These are phyloP conservation scores for Blakeslea trispora DNA, from an alignment of 371 early-diverging fungal species.

Conservation along the genomic window DNA sequence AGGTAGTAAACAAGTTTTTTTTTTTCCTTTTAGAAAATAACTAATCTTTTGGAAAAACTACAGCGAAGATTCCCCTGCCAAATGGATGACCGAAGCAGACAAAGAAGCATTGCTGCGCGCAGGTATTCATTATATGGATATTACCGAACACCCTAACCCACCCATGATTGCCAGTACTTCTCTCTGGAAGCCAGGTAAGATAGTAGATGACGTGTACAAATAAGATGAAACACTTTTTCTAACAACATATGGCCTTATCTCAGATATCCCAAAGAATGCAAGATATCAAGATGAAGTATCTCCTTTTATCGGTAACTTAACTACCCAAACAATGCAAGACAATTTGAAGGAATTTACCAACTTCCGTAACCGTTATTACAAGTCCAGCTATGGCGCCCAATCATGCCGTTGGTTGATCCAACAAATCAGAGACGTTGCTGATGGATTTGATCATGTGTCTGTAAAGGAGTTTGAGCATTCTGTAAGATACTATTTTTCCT, in stretches of 20 bases:
- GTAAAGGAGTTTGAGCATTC: constrained; percentile 75
- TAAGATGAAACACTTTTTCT: background rate
- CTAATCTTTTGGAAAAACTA: no score
- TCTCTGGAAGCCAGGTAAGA: constrained; percentile 36
- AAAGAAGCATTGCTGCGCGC: constrained; percentile 67
- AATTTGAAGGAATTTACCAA: constrained; percentile 70
- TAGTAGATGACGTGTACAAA: background rate
- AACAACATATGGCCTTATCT: no score
- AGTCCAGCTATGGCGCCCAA: constrained; percentile 67
- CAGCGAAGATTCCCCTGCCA: constrained; percentile 51
- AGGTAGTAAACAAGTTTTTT: no score
- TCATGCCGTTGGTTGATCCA: constrained; percentile 79
- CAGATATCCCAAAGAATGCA: constrained; percentile 49
- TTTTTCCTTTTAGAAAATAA: no score
- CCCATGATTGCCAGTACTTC: constrained; percentile 8
- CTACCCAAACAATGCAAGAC: constrained; percentile 61
- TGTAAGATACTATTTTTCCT: constrained; percentile 21
- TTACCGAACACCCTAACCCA: constrained; percentile 69
- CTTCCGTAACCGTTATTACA: constrained; percentile 92
- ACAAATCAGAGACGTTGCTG: constrained; percentile 57
- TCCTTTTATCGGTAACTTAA: constrained; percentile 59
- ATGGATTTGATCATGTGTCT: constrained; percentile 56
- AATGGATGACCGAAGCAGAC: constrained; percentile 68
- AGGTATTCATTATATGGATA: constrained; percentile 82
- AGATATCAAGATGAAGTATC: constrained; percentile 56